Conservation (phyloP, 192 early-diverging fungal species). For the Backusella australiensis region DNA sequence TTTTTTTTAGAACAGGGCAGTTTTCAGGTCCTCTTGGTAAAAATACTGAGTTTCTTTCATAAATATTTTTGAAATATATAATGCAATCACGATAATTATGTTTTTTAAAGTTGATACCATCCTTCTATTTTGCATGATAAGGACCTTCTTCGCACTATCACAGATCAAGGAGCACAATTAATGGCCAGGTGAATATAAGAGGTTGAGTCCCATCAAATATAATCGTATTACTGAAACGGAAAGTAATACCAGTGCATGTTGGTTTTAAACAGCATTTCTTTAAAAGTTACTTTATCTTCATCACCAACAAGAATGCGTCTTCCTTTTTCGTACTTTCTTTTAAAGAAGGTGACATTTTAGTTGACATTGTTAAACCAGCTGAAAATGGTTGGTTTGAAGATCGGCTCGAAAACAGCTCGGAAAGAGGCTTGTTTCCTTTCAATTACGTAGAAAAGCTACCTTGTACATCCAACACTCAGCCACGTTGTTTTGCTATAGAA, state of each 20-base stretch:
- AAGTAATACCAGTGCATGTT: not conserved
- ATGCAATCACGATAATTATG: not conserved
- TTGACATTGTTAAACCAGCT: constrained; percentile 43
- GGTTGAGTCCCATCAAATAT: not conserved
- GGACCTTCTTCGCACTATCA: no score
- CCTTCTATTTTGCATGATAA: not conserved
- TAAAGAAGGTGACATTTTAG: constrained; percentile 46
- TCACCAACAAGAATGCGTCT: no score
- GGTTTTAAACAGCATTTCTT: not conserved
- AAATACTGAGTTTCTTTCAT: not conserved
- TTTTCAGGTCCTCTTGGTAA: not conserved
- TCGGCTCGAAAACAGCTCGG: constrained; percentile 37
- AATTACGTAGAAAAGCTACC: constrained; percentile 50
- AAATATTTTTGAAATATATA: not conserved
- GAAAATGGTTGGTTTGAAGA: constrained; percentile 59
- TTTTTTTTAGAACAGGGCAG: no score
- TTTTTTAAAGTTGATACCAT: not conserved
- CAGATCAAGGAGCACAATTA: no score
- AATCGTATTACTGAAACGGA: not conserved
- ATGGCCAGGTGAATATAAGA: no score
- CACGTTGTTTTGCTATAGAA: not conserved
- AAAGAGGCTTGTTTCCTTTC: constrained; percentile 54
- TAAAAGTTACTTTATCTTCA: no score
- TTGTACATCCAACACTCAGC: not conserved
- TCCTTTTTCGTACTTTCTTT: no score